Evolutionary conservation across 768 basidiomycete genomes (phyloP), one percentile per base, ranked within the genome.

Genomic region (Suillus occidentalis): DNA sequence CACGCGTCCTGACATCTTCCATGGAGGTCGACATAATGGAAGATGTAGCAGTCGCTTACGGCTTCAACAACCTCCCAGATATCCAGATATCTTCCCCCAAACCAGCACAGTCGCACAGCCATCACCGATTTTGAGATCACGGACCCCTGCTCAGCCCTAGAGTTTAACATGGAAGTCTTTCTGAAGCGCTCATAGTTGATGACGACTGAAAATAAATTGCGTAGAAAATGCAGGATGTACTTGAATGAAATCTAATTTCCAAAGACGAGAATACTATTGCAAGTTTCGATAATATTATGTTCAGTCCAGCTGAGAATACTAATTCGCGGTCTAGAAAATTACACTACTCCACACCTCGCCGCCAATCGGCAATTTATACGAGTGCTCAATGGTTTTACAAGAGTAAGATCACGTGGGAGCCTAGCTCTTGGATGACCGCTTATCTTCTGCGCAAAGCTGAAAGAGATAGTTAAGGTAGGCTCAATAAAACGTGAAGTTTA

Each of bases 11-110:
- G 97, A 99, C 73, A 98, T 99, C 69, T 81, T 99, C 62, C 97
- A 99, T 74, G 95, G 31, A 99, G 76, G 97, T 96, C 72, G 97
- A 99, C 74, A 86, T 99, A 74, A 92, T 99, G 89, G 97, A 99
- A 75, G 97, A 99, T 68, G 94, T 91, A 2, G 97, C 97, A 12
- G 93, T 99, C 68, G 97, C 95, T 1, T 97, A 96, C 73, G n/a
- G n/a, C n/a, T n/a, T n/a, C n/a, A n/a, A n/a, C n/a, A n/a, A n/a
- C n/a, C n/a, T n/a, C n/a, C n/a, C n/a, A n/a, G n/a, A 31, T 31
- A 31, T 31, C 93, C 94, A 2, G 86, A 92, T 70, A 89, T 87
- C 16, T 95, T 99, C 86, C 97, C 97, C 1, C 80, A 87, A 8
- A 97, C 96, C 20, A 96, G 90, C 75, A 99, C 97, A 8, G 93